phyloP scores from a whole-genome alignment of 164 flowering plant genomes.

The Protea cynaroides region DNA sequence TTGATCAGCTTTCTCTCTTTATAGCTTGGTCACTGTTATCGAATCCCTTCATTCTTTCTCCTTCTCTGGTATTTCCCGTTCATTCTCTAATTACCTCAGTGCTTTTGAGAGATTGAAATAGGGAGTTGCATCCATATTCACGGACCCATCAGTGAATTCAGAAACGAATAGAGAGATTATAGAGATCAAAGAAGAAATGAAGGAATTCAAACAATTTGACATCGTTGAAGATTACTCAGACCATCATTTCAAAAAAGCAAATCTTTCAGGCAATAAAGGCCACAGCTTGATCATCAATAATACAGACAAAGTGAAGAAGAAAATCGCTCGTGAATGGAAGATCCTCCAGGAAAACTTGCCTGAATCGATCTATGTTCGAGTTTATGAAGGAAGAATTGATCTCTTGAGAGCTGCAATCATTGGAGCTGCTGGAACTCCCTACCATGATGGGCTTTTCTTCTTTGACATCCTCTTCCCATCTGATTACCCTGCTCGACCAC shows the following conservation, averaged over 20 bases:
- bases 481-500: slow-evolving; percentile 27
- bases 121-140: no score
- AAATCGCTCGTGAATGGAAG: slow-evolving; percentile 18
- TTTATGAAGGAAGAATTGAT: slow-evolving; percentile 25
- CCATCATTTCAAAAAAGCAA: slow-evolving; percentile 16
- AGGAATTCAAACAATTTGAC: slow-evolving; percentile 15
- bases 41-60: no score
- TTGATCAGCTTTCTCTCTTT: no score
- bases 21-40: no score
- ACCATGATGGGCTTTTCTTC: slow-evolving; percentile 38
- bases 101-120: no score
- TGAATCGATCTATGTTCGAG: slow-evolving; percentile 15
- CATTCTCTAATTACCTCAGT: no score
- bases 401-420: slow-evolving; percentile 34
- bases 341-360: slow-evolving; percentile 16
- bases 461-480: slow-evolving; percentile 29
- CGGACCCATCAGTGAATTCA: no score
- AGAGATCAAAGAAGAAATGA: slow-evolving; percentile 6
- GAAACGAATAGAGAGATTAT: slow-evolving; percentile 1
- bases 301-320: slow-evolving; percentile 1
- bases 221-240: slow-evolving; percentile 15
- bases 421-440: slow-evolving; percentile 34
- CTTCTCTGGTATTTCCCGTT: no score
- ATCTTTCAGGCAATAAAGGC: not conserved
- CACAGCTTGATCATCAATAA: not conserved